phyloP scores from a whole-genome alignment of 192 early-diverging fungal species.

The Oehlia diaphana region DNA sequence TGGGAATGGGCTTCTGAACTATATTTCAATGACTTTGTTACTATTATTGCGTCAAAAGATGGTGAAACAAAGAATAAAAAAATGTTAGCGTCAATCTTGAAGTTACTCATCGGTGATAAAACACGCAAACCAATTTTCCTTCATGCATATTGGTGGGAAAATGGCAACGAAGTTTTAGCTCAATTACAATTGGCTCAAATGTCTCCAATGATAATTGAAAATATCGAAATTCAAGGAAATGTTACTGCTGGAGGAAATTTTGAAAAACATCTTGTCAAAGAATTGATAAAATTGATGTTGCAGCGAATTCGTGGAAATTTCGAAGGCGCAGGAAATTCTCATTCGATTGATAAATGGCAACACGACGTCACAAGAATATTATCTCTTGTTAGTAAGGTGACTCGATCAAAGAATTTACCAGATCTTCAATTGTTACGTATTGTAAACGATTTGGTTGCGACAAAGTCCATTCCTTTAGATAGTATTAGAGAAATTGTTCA shows the following conservation, averaged over 20 bases:
- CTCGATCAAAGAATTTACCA: neutral
- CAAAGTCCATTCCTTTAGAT: conserved; percentile 1
- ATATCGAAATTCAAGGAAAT: neutral
- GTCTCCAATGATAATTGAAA: neutral
- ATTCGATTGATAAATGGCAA: neutral
- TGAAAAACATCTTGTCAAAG: neutral
- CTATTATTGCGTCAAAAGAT: neutral
- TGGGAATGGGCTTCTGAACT: neutral
- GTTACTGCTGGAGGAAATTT: neutral
- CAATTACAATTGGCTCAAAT: conserved; percentile 11
- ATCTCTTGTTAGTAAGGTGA: neutral
- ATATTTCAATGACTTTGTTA: conserved; percentile 28
- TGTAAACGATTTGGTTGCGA: conserved; percentile 21
- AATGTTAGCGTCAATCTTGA: neutral
- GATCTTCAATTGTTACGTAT: conserved; percentile 8
- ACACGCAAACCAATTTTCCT: conserved; percentile 6
- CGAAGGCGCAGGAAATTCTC: neutral
- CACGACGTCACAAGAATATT: conserved; percentile 8
- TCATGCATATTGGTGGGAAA: conserved; percentile 27
- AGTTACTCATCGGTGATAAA: neutral
- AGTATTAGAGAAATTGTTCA: neutral
- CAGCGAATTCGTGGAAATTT: neutral
- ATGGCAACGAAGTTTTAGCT: conserved; percentile 10
- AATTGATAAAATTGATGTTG: conserved; percentile 1
- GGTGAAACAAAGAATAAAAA: neutral